Evolutionary conservation across 2,329 filamentous ascomycete genomes (phyloP), one percentile per base, ranked within the genome.

Genomic region (Verticillium isaacii): DNA sequence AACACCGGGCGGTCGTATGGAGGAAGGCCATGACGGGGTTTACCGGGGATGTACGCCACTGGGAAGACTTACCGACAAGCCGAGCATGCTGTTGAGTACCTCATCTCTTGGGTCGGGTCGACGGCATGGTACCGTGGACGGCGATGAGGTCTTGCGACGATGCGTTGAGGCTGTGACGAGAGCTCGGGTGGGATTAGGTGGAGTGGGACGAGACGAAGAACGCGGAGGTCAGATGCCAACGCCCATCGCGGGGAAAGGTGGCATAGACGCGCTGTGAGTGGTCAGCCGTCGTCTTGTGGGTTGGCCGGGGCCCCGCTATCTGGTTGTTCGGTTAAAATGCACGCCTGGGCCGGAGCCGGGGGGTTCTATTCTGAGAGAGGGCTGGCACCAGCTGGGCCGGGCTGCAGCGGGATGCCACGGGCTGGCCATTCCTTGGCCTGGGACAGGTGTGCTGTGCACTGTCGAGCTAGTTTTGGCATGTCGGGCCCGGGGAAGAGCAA

Each of bases 61-160:
- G 29, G 29, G 4, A 5, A 29, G 55, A 60, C 64, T 64, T 64
- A 65, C 64, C 64, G 63, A 61, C 64, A 65, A 23, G 64, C 64
- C 59, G 64, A 65, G 59, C 64, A 65, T 9, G 64, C 64, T 56
- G 64, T 65, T 50, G 64, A 65, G 45, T 65, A 65, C 41, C 64
- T 65, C 64, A 65, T 65, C 58, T 55, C 58, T 19, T 12, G n/a
- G 58, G n/a, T 36, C 32, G 39, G 17, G 41, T 39, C n/a, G 41
- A 19, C 32, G 17, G 58, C 58, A 59, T 59, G 45, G 9, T 52
- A 52, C 45, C 45, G 45, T 19, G 23, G 45, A 52, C 29, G n/a
- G n/a, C 19, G 19, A 25, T 52, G 45, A 52, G 45, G 45, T 8
- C 12, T 19, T 52, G 45, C 45, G 19, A 52, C 11, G 45, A 52